Evolutionary conservation across 2,329 filamentous ascomycete genomes (phyloP).

Genomic region (Colletotrichum sp.): DNA sequence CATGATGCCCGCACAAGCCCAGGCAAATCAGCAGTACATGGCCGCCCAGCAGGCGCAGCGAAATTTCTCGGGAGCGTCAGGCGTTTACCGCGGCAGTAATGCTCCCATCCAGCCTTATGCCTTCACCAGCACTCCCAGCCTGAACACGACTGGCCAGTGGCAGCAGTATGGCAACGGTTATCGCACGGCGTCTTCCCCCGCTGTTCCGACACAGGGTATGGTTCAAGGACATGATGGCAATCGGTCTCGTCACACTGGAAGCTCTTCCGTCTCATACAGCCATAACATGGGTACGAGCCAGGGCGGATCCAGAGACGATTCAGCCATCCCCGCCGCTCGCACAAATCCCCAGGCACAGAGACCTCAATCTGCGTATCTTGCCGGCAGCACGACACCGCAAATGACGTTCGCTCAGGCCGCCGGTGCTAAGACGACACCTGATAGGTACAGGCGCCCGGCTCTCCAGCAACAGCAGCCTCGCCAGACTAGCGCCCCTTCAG

Average conservation of each 20-base stretch:
- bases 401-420: conserved; percentile 63
- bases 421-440: conserved; percentile 72
- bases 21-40: conserved; percentile 56
- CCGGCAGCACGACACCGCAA: conserved; percentile 41
- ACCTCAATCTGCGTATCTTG: conserved; percentile 48
- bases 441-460: conserved; percentile 78
- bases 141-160: conserved; percentile 61
- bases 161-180: conserved; percentile 52
- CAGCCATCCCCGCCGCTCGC: conserved; percentile 46
- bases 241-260: conserved; percentile 36
- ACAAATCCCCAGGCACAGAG: conserved; percentile 44
- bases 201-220: conserved; percentile 43
- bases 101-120: conserved; percentile 77
- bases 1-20: conserved; percentile 57
- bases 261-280: conserved; percentile 43
- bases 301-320: conserved; percentile 59
- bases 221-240: conserved; percentile 33
- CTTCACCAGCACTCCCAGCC: conserved; percentile 73
- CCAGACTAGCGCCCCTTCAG: conserved; percentile 47
- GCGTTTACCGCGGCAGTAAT: conserved; percentile 60
- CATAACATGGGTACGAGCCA: conserved; percentile 38
- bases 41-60: conserved; percentile 48
- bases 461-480: conserved; percentile 45
- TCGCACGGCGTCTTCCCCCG: conserved; percentile 52
- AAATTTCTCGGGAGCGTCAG: conserved; percentile 53